Conservation (phyloP, 345 rosid genomes). For the Ailanthus altissimus region DNA sequence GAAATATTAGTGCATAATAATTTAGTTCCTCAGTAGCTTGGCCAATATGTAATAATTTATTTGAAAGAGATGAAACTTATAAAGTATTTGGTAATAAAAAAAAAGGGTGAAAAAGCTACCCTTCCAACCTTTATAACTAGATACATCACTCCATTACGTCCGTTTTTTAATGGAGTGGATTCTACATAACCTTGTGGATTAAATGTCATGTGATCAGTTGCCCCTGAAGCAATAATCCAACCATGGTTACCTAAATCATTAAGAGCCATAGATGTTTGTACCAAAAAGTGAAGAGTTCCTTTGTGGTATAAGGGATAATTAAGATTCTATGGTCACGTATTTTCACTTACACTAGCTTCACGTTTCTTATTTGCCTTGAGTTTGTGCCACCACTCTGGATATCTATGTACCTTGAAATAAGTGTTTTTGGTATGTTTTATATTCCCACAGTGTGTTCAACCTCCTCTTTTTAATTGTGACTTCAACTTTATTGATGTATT, state of each 20-base stretch:
- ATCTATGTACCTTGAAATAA: background rate
- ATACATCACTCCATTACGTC: background rate
- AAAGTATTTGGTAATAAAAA: background rate
- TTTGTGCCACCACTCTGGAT: background rate
- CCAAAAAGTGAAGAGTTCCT: rapidly evolving
- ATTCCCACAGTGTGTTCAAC: background rate
- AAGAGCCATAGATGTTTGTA: background rate
- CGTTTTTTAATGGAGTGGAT: background rate
- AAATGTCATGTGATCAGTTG: background rate
- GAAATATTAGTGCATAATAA: background rate
- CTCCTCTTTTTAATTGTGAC: too few species aligned
- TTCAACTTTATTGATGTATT: background rate
- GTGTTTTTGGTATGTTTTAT: background rate
- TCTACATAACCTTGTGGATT: background rate
- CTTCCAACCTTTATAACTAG: background rate
- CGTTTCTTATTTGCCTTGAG: background rate
- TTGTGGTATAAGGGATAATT: background rate
- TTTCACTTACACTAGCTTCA: background rate
- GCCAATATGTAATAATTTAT: background rate
- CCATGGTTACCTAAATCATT: background rate
- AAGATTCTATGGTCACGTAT: background rate
- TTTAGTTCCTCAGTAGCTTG: background rate
- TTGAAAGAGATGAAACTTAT: background rate
- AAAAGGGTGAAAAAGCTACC: background rate
- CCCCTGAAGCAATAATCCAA: background rate